These are phyloP conservation scores for Dacryopinax primogenitus DNA, from an alignment of 768 basidiomycete species.

Conservation along the genomic window DNA sequence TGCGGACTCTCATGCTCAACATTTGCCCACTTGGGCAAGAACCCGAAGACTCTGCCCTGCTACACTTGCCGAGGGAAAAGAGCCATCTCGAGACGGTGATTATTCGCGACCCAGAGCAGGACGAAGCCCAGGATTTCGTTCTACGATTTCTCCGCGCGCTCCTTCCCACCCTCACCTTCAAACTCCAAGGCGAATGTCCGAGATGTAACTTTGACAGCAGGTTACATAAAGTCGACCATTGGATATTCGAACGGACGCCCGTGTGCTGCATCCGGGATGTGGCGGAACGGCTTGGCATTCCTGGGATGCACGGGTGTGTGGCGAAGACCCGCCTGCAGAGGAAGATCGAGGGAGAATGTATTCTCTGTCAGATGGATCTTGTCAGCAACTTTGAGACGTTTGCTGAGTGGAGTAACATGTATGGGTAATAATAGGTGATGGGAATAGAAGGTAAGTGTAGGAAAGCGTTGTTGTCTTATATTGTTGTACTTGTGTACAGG, in stretches of 20 bases:
- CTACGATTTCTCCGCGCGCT: neutral
- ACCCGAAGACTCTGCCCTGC: neutral
- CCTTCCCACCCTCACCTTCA: neutral
- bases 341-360: neutral
- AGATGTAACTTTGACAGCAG: neutral
- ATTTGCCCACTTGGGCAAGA: neutral
- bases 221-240: neutral
- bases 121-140: neutral
- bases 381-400: slow-evolving; percentile 7
- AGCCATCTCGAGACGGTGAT: neutral
- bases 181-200: neutral
- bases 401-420: slow-evolving; percentile 4
- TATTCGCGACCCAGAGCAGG: neutral
- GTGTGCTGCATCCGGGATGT: neutral
- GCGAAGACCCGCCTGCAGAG: neutral
- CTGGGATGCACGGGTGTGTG: neutral
- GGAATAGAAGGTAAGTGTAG: too few species aligned
- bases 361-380: slow-evolving; percentile 1
- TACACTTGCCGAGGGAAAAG: neutral
- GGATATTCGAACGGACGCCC: neutral
- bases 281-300: neutral
- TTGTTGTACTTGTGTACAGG: neutral
- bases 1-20: neutral
- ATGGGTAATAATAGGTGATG: neutral
- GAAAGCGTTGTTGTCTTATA: neutral